A percentile compares a stretch with the other conserved stretches of the same genome.
Evolutionary conservation across 345 rosid species (phyloP).

Genomic region (Corymbia maculata): DNA sequence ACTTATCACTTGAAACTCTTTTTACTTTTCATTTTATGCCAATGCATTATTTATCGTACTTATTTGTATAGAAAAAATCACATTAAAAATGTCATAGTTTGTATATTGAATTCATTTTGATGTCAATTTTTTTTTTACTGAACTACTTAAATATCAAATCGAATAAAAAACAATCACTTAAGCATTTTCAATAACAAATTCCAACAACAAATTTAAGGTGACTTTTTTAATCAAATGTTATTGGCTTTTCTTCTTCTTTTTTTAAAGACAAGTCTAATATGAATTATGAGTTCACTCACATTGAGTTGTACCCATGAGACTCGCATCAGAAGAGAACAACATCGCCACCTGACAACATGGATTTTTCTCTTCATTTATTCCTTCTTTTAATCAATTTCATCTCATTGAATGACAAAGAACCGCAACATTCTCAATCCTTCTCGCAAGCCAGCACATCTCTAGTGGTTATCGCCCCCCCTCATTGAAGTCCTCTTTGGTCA

Average conservation of each 20-base stretch:
- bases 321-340: neutral
- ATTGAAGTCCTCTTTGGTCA: neutral
- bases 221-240: no score
- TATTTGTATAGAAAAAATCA: neutral
- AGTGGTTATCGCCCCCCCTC: neutral
- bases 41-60: neutral
- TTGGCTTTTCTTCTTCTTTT: no score
- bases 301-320: neutral
- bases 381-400: neutral
- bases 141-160: neutral
- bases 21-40: neutral
- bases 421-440: neutral
- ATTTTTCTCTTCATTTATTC: neutral
- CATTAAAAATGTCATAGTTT: no score
- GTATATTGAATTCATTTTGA: fast-evolving
- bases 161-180: neutral
- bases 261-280: no score
- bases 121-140: no score
- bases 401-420: no score
- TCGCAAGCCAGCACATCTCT: neutral
- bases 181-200: neutral
- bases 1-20: neutral
- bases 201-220: no score
- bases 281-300: neutral
- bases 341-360: neutral